A percentile compares a stretch with the other conserved stretches of the same genome.
Evolutionary conservation across 108 stramenopile genomes (phyloP).

Genomic region (Asterionellopsis glacialis): DNA sequence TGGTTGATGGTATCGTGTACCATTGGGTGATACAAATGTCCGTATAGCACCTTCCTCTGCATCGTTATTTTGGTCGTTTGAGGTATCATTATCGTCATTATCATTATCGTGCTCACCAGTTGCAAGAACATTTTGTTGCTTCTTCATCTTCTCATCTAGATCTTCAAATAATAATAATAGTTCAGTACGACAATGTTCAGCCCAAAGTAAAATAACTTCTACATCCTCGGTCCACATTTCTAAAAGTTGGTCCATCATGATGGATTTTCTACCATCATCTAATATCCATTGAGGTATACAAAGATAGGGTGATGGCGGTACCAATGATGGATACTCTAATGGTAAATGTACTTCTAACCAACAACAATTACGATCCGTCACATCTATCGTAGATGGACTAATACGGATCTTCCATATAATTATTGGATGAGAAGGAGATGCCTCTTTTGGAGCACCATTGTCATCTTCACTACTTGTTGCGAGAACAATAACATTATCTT

Average conservation of each 20-base stretch:
- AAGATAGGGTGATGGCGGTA: slow-evolving; percentile 14
- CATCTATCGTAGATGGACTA: slow-evolving; percentile 8
- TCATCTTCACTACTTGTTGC: too few relatives aligned
- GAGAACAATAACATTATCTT: slow-evolving; percentile 3
- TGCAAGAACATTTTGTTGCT: not conserved
- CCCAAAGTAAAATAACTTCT: slow-evolving; percentile 61
- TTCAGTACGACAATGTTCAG: slow-evolving; percentile 37
- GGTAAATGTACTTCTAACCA: slow-evolving; percentile 15
- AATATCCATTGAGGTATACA: slow-evolving; percentile 10
- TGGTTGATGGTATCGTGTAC: slow-evolving; percentile 31
- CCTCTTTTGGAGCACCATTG: too few relatives aligned
- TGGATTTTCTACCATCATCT: not conserved
- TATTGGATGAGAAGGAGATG: too few relatives aligned
- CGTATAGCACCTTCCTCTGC: slow-evolving; percentile 1
- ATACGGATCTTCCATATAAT: not conserved
- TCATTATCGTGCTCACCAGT: too few relatives aligned
- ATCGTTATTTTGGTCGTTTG: slow-evolving; percentile 8
- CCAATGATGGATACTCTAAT: slow-evolving; percentile 11
- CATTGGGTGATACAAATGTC: slow-evolving; percentile 32
- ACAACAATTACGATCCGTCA: slow-evolving; percentile 1
- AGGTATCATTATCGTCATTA: not conserved
- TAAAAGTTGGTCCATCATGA: slow-evolving; percentile 20
- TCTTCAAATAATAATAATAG: slow-evolving; percentile 7
- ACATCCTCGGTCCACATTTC: slow-evolving; percentile 35
- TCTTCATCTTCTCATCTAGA: not conserved